Conservation (phyloP, 2,329 filamentous ascomycete species). For the Talaromyces piceae region DNA sequence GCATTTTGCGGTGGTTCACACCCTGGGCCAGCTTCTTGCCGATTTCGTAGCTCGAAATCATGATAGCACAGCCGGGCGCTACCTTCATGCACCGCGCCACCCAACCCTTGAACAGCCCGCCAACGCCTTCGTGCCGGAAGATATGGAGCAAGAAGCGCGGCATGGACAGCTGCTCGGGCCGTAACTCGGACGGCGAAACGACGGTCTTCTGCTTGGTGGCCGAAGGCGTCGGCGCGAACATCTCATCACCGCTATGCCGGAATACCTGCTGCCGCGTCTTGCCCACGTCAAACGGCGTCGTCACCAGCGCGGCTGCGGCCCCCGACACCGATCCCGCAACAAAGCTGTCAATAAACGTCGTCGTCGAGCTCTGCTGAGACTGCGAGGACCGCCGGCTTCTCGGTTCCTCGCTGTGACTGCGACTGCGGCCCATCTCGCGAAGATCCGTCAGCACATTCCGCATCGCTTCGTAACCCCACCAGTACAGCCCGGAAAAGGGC, state of each 20-base stretch:
- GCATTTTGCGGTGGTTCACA: slow-evolving; percentile 53
- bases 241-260: slow-evolving; percentile 47
- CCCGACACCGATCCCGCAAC: slow-evolving; percentile 77
- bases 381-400: not conserved
- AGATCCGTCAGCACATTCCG: slow-evolving; percentile 63
- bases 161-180: slow-evolving; percentile 72
- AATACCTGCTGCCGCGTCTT: slow-evolving; percentile 91
- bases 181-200: slow-evolving; percentile 20
- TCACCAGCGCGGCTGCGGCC: slow-evolving; percentile 76
- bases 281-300: slow-evolving; percentile 93
- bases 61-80: slow-evolving; percentile 93
- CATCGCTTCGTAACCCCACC: slow-evolving; percentile 92
- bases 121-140: slow-evolving; percentile 71
- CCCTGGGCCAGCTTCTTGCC: slow-evolving; percentile 79
- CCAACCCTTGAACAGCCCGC: slow-evolving; percentile 86
- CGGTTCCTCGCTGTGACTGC: not conserved
- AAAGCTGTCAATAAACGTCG: slow-evolving; percentile 84
- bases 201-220: slow-evolving; percentile 6
- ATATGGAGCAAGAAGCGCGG: slow-evolving; percentile 82
- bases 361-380: slow-evolving; percentile 62
- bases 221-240: slow-evolving; percentile 15
- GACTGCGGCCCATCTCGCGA: slow-evolving; percentile 44
- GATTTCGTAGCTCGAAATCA: slow-evolving; percentile 97
- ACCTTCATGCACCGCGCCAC: slow-evolving; percentile 87
- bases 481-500: slow-evolving; percentile 94